Conservation (phyloP, 768 basidiomycete species). For the Cubamyces lactineus region DNA sequence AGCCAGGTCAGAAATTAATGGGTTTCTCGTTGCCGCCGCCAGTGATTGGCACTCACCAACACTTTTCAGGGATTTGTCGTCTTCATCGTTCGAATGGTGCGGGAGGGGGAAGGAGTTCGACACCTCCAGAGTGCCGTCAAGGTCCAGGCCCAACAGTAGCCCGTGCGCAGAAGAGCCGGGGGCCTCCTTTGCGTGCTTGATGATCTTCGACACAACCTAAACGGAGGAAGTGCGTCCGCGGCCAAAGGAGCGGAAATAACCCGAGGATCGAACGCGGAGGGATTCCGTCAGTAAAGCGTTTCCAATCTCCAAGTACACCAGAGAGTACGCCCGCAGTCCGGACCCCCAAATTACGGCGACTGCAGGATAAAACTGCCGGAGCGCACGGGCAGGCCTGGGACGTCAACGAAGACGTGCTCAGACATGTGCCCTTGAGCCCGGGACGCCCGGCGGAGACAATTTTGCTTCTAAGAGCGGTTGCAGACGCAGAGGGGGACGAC, state of each 20-base stretch:
- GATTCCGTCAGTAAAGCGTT: neutral
- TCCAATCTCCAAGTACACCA: neutral
- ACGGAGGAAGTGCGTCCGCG: constrained; percentile 4
- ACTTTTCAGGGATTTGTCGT: constrained; percentile 78
- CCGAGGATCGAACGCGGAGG: constrained; percentile 7
- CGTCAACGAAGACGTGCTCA: constrained; percentile 5
- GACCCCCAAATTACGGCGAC: constrained; percentile 15
- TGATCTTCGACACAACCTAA: constrained; percentile 90
- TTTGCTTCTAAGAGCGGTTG: constrained; percentile 3
- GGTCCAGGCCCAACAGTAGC: constrained; percentile 86
- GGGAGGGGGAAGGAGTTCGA: constrained; percentile 90
- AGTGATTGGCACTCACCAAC: constrained; percentile 54
- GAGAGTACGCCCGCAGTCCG: neutral
- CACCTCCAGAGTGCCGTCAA: constrained; percentile 89
- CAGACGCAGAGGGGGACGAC: constrained; percentile 2
- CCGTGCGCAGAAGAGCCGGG: constrained; percentile 78
- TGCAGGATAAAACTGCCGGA: constrained; percentile 2
- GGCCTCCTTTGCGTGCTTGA: constrained; percentile 88
- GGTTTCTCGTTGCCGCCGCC: constrained; percentile 1
- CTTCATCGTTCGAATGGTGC: constrained; percentile 71
- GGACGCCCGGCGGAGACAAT: constrained; percentile 19
- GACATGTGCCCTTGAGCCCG: constrained; percentile 7
- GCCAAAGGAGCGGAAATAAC: constrained; percentile 5
- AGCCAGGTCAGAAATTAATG: constrained; percentile 15
- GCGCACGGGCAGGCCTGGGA: constrained; percentile 3